Base-by-base conservation (phyloP, 352 stramenopile species). In the Phytophthora pluvialis region DNA sequence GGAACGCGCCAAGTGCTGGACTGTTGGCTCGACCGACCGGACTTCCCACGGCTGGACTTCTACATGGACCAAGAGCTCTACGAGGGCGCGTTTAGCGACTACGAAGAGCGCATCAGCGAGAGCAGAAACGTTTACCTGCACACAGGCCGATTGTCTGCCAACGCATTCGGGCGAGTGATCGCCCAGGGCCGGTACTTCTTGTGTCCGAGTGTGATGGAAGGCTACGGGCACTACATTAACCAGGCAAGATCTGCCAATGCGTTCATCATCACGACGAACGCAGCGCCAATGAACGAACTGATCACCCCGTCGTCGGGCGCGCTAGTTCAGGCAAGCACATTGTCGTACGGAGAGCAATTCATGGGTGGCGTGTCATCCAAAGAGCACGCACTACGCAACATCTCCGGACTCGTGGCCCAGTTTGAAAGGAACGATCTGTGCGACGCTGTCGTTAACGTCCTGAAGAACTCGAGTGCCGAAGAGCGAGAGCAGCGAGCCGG, bases 211-310 rank as follows among this genome's bases (percentile, higher is more conserved):
- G 52, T 69, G 29, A 59, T 75, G 59, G 78, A 86, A 47, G 76
- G 73, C 9, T 88, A 86, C 50, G 77, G 77, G 7, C 80, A 88
- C 59, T 88, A 86, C 50, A 81, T 88, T 48, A 88, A 86, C 58
- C 77, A 88, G 52, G 80, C 80, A 15, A 58, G 80, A 18, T 78
- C 80, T 0, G 69, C 75, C 1, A 66, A 67, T 21, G 73, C 66
- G 3, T 46, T 85, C 29, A 72, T 88, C 32, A 28, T 84, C 33
- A 88, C 80, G 21, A 85, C 80, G 9, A 64, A 86, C 35, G 70
- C 67, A 3, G 45, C 64, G 2, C 79, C 79, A 3, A 88, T 88
- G 79, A 83, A 85, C 26, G 77, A 88, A 32, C 51, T 88, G 5
- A 71, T 63, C 35, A 78, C 76, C 16, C 49, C 45, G 7, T 59